Conservation (phyloP, 2,329 filamentous ascomycete species). For the Neurospora sp. region DNA sequence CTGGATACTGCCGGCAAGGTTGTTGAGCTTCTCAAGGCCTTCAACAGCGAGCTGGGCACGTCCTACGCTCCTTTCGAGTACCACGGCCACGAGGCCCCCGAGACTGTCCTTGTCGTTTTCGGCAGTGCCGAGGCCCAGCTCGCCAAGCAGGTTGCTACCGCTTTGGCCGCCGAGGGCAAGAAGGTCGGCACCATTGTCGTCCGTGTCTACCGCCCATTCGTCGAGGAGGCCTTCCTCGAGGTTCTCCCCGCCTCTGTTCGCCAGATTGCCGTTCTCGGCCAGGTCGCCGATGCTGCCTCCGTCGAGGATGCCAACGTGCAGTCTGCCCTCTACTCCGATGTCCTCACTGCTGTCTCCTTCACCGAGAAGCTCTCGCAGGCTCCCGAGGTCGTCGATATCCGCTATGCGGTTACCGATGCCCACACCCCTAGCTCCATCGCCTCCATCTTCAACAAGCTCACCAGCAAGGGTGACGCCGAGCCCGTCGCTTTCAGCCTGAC, state of each 20-base stretch:
- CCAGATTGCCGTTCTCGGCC: slow-evolving; percentile 77
- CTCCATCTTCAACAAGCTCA: slow-evolving; percentile 39
- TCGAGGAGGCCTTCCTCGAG: slow-evolving; percentile 86
- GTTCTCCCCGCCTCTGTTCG: slow-evolving; percentile 66
- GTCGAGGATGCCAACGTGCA: slow-evolving; percentile 67
- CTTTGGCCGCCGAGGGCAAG: slow-evolving; percentile 61
- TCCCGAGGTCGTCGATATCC: slow-evolving; percentile 69
- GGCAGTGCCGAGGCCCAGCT: slow-evolving; percentile 86
- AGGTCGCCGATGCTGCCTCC: slow-evolving; percentile 65
- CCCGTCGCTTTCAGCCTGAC: slow-evolving; percentile 29
- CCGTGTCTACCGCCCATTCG: slow-evolving; percentile 87
- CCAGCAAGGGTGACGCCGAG: slow-evolving; percentile 44
- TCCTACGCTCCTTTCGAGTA: slow-evolving; percentile 94
- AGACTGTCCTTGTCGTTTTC: slow-evolving; percentile 82
- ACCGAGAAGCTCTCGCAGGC: slow-evolving; percentile 53
- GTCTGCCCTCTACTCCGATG: slow-evolving; percentile 87
- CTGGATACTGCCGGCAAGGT: slow-evolving; percentile 64
- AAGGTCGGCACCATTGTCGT: slow-evolving; percentile 86
- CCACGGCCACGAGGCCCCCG: slow-evolving; percentile 68
- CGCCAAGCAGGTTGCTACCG: slow-evolving; percentile 67
- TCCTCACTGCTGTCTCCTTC: slow-evolving; percentile 77
- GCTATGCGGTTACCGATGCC: slow-evolving; percentile 65
- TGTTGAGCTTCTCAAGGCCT: slow-evolving; percentile 56
- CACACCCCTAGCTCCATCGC: slow-evolving; percentile 47
- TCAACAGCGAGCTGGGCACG: slow-evolving; percentile 89